Percentiles rank a stretch among this genome's conserved stretches.
These are phyloP conservation scores for Colletotrichum eleusines DNA, from an alignment of 2,329 filamentous ascomycete species.

Conservation along the genomic window DNA sequence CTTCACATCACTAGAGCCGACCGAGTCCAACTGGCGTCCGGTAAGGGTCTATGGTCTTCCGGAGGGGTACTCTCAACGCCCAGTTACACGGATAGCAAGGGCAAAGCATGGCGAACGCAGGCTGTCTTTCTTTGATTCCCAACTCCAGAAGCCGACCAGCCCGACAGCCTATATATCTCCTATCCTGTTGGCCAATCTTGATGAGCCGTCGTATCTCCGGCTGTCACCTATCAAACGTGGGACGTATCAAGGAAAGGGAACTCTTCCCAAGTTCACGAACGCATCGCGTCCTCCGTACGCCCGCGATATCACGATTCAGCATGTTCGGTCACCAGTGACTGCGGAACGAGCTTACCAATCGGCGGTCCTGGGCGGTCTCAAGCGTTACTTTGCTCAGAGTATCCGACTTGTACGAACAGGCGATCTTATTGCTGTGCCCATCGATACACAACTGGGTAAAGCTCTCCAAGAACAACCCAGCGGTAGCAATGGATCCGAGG, in stretches of 20 bases:
- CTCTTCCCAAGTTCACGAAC: conserved; percentile 67
- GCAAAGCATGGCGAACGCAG: conserved; percentile 64
- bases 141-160: conserved; percentile 70
- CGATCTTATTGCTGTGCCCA: conserved; percentile 88
- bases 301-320: conserved; percentile 86
- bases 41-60: conserved; percentile 91
- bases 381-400: conserved; percentile 87
- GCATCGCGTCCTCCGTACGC: conserved; percentile 70
- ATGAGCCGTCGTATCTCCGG: conserved; percentile 81
- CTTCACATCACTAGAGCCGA: conserved; percentile 70
- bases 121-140: conserved; percentile 75
- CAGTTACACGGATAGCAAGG: conserved; percentile 71
- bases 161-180: conserved; percentile 83
- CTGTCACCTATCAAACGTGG: conserved; percentile 76
- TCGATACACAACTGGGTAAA: conserved; percentile 87
- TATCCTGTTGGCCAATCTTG: conserved; percentile 86
- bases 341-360: conserved; percentile 88
- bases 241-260: conserved; percentile 62
- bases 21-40: conserved; percentile 79
- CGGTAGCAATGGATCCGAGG: conserved; percentile 69
- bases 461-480: conserved; percentile 80
- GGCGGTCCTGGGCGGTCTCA: conserved; percentile 86
- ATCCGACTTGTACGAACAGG: conserved; percentile 86
- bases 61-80: conserved; percentile 74
- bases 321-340: conserved; percentile 89